Conservation (phyloP, 768 basidiomycete genomes). For the Auriculariales sp. region DNA sequence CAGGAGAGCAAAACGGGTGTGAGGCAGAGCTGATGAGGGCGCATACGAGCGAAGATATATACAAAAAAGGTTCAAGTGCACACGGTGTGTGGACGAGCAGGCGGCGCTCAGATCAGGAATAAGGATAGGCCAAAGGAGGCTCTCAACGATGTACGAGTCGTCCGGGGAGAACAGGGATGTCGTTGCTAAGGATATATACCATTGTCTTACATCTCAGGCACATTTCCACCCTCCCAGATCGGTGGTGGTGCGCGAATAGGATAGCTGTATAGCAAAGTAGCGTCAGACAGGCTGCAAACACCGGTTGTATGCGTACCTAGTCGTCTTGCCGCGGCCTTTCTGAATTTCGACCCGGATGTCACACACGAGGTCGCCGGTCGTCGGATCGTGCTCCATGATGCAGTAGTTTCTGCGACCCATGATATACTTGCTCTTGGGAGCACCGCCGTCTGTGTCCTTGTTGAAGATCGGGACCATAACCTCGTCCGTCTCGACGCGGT, state of each 20-base stretch:
- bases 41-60: too few relatives aligned
- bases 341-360: conserved; percentile 76
- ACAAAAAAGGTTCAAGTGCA: too few relatives aligned
- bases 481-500: conserved; percentile 73
- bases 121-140: too few relatives aligned
- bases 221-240: conserved; percentile 14
- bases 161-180: too few relatives aligned
- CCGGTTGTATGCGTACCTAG: conserved; percentile 36
- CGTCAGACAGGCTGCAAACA: conserved; percentile 1
- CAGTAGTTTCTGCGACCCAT: conserved; percentile 90
- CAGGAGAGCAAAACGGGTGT: too few relatives aligned
- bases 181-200: too few relatives aligned
- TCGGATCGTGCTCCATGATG: conserved; percentile 41
- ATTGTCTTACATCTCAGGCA: neutral
- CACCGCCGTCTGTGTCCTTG: conserved; percentile 55
- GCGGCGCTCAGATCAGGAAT: too few relatives aligned
- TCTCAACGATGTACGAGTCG: too few relatives aligned
- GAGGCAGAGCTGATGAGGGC: too few relatives aligned
- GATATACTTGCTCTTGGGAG: conserved; percentile 60
- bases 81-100: too few relatives aligned
- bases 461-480: conserved; percentile 75
- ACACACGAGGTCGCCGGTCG: conserved; percentile 54
- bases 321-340: conserved; percentile 71
- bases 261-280: conserved; percentile 22
- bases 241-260: conserved; percentile 28